Percentiles rank a stretch among this genome's conserved stretches.
phyloP scores from a whole-genome alignment of 768 basidiomycete species.

The Tulasnella calospora region DNA sequence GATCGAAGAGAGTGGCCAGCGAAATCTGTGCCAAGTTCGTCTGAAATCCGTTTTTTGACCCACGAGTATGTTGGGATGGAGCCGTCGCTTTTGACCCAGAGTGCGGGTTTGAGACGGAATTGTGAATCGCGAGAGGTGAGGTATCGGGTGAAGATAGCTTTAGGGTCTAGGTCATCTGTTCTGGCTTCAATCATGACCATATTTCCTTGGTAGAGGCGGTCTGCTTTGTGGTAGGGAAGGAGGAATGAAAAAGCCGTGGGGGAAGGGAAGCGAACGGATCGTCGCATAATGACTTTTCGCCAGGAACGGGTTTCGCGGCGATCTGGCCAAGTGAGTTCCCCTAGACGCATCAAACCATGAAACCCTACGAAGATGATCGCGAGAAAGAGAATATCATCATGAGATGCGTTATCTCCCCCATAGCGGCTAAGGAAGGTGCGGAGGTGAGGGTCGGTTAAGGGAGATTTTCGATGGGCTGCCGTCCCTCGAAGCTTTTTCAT shows the following conservation, averaged over 20 bases:
- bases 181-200: constrained; percentile 20
- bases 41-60: constrained; percentile 36
- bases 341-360: constrained; percentile 33
- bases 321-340: constrained; percentile 35
- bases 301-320: constrained; percentile 9
- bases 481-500: constrained; percentile 14
- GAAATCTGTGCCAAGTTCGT: constrained; percentile 42
- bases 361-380: constrained; percentile 32
- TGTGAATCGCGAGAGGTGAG: background rate
- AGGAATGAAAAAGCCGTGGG: constrained; percentile 20
- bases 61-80: constrained; percentile 47
- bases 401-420: constrained; percentile 21
- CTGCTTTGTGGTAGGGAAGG: constrained; percentile 31
- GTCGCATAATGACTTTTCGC: constrained; percentile 20
- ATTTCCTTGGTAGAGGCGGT: constrained; percentile 31
- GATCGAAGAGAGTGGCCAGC: constrained; percentile 41
- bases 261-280: background rate
- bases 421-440: background rate
- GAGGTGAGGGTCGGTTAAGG: background rate
- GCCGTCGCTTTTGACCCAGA: constrained; percentile 39
- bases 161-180: background rate
- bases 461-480: background rate
- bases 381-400: constrained; percentile 35
- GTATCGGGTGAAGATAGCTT: constrained; percentile 6
- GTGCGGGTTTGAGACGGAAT: constrained; percentile 32